Evolutionary conservation across 2,329 filamentous ascomycete genomes (phyloP).

Genomic region (Fusarium sp.): DNA sequence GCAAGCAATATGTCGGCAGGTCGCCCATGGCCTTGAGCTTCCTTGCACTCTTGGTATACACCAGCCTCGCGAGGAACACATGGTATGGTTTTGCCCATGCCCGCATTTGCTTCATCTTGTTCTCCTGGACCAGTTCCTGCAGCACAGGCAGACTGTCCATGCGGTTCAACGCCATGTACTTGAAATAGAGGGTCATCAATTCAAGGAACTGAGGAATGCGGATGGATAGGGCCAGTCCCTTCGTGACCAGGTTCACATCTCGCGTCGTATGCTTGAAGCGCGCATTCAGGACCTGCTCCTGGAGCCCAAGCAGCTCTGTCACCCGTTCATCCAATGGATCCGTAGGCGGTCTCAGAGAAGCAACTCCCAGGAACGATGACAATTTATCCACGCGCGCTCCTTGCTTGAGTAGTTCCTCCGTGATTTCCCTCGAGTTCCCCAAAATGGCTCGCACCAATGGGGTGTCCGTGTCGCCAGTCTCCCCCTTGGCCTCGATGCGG

Average conservation of each 20-base stretch:
- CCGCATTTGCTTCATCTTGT: neutral
- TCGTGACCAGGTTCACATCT: neutral
- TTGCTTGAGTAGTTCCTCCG: neutral
- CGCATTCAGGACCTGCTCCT: neutral
- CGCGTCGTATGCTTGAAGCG: neutral
- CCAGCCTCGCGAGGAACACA: neutral
- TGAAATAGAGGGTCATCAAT: neutral
- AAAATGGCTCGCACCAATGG: neutral
- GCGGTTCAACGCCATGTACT: neutral
- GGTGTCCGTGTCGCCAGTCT: neutral
- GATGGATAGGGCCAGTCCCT: neutral
- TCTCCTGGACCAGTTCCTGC: neutral
- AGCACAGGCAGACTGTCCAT: neutral
- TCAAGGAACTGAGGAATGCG: neutral
- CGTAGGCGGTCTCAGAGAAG: neutral
- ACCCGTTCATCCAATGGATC: neutral
- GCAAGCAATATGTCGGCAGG: neutral
- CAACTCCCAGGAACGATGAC: neutral
- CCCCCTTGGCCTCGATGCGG: neutral
- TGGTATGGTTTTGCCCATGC: neutral
- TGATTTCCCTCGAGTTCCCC: neutral
- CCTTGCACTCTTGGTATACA: neutral
- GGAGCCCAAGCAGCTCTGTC: neutral
- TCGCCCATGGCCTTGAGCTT: neutral
- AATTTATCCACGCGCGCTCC: neutral